Evolutionary conservation across 768 basidiomycete genomes (phyloP), one percentile per base, ranked within the genome.

Genomic region (Collybia sp.): DNA sequence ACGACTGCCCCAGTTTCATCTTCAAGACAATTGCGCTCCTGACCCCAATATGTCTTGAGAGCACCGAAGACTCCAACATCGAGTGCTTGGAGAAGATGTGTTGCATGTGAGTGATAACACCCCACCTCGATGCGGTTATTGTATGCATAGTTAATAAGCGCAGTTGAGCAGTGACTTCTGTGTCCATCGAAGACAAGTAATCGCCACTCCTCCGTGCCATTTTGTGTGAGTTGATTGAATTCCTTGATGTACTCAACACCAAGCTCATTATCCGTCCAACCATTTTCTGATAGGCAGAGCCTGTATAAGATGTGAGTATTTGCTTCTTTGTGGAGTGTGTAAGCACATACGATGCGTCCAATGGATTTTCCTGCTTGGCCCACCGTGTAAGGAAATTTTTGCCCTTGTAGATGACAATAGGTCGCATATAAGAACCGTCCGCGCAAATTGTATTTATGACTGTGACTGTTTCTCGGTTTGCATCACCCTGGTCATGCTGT

Each of bases 101-200:
- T 76, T 3, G 54, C 45, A 49, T 78, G 73, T 15, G 73, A 53
- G 12, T 70, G 75, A 56, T 76, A 77, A 48, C 68, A 71, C 0
- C 76, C 49, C 4, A 77, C 53, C 16, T 61, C 46, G n/a, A 77
- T 76, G 1, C 62, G 55, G 48, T 73, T 43, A 0, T 53, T 40
- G 1, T 52, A 43, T 0, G 70, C 68, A 56, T 69, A 69, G 10
- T 60, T 44, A 13, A 79, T 65, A 46, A 76, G 71, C 5, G 44
- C 57, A 3, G 44, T 40, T 3, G 63, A 67, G 46, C 64, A 69
- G 45, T 77, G 75, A 0, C 69, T 75, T 42, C 58, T 65, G 44
- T 79, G 76, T 0, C 76, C 70, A 59, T 78, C 71, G 10, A 78
- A 61, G 10, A 70, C 50, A 9, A 79, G 69, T 1, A 73, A 47